A percentile compares a stretch with the other conserved stretches of the same genome.
phyloP scores from a whole-genome alignment of 371 early-diverging fungal species.

The Circinella umbellata region DNA sequence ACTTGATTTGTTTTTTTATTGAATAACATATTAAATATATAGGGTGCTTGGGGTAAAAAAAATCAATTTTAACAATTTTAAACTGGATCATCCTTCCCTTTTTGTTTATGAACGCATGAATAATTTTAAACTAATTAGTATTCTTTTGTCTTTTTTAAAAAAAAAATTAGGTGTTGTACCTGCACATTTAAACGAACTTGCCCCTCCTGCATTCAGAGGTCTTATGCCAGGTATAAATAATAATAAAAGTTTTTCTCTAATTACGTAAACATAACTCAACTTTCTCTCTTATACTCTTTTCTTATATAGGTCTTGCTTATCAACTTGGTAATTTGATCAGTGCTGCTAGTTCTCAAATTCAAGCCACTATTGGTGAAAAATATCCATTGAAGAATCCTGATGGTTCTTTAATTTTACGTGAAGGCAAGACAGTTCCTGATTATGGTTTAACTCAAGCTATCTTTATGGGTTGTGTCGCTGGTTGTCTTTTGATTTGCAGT shows the following conservation, averaged over 20 bases:
- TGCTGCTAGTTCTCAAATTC: slow-evolving; percentile 70
- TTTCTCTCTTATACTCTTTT: too few species aligned
- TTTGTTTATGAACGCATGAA: too few species aligned
- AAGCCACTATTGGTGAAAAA: slow-evolving; percentile 65
- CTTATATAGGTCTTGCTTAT: slow-evolving; percentile 54
- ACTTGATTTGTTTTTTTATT: not conserved
- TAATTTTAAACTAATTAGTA: too few species aligned
- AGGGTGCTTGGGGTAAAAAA: slow-evolving; percentile 8
- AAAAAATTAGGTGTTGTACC: slow-evolving; percentile 56
- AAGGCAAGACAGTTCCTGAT: slow-evolving; percentile 58
- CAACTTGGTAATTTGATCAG: slow-evolving; percentile 74
- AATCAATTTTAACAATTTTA: not conserved
- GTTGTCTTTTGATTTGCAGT: slow-evolving; percentile 39
- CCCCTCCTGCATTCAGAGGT: slow-evolving; percentile 68
- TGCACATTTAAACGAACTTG: slow-evolving; percentile 70
- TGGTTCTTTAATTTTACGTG: slow-evolving; percentile 33
- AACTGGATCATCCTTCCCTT: too few species aligned
- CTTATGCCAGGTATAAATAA: slow-evolving; percentile 57
- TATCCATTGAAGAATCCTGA: slow-evolving; percentile 41
- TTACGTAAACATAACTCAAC: not conserved
- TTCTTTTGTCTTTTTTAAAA: too few species aligned
- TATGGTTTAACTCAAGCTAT: slow-evolving; percentile 71
- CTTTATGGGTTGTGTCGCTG: slow-evolving; percentile 62
- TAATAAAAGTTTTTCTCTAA: not conserved
- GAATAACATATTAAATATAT: not conserved